Evolutionary conservation across 176 grass and related monocot species (phyloP), one percentile per base, ranked within the genome.

Genomic region (Paspalum vaginatum): DNA sequence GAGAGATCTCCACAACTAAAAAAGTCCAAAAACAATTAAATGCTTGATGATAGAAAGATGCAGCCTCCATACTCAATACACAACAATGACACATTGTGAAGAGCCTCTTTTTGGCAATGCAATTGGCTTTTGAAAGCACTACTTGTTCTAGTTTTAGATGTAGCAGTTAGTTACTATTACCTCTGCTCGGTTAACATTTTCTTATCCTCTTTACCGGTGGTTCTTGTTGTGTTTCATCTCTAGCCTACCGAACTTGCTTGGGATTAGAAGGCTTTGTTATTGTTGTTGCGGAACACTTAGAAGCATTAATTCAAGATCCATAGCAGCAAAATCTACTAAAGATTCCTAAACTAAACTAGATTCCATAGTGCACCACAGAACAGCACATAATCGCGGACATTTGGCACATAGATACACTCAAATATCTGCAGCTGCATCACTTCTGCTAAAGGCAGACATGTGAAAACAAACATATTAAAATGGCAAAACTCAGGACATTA

Each of bases 301-400:
- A 74, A 53, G 49, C 5, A 38, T 16, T 7, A n/a, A 72, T n/a
- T 74, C 26, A 72, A 49, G 26, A 9, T 39, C 49, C 48, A 54
- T 54, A 72, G 38, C 9, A 72, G 15, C 32, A 74, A 74, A 55
- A 74, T 38, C 70, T 54, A 56, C 15, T 20, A 38, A 50, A 71
- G 4, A 9, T 41, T 41, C 37, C 17, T 41, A 50, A 3, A 51
- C 8, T 8, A 15, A 70, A 37, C 16, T 52, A 20, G 14, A 55
- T 74, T 38, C 70, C 49, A 32, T 32, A 32, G 32, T 32, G 32
- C 32, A 32, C 32, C 32, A 32, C 32, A 32, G 32, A 32, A 55
- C 15, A 21, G 1, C 39, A 22, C 40, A 39, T 9, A 46, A 45
- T 46, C 7, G 10, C 52, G 57, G 12, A 12, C 16, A 79, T 7